A percentile compares a stretch with the other conserved stretches of the same genome.
These are phyloP conservation scores for Phytopythium mirpurense DNA, from an alignment of 352 stramenopile genomes.

Conservation along the genomic window DNA sequence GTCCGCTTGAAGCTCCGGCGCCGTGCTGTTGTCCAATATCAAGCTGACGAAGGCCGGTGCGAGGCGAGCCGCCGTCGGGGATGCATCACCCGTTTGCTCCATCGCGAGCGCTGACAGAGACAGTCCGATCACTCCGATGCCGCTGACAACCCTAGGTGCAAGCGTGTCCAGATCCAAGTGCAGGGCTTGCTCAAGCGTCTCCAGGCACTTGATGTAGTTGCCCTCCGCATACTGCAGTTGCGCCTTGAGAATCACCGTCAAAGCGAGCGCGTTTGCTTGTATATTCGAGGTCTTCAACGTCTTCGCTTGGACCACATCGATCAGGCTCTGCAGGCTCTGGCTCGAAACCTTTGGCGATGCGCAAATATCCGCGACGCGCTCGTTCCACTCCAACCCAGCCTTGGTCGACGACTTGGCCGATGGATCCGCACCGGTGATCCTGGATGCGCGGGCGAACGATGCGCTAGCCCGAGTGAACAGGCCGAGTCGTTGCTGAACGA, in stretches of 20 bases:
- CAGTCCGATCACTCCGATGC: constrained; percentile 25
- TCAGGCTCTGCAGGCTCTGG: constrained; percentile 5
- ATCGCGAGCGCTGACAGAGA: constrained; percentile 27
- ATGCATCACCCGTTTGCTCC: constrained; percentile 5
- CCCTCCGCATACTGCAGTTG: constrained; percentile 17
- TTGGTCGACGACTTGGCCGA: background rate
- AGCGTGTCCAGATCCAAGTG: constrained; percentile 8
- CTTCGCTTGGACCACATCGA: constrained; percentile 2
- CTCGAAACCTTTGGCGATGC: constrained; percentile 8
- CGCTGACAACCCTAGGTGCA: constrained; percentile 13
- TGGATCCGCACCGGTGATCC: background rate
- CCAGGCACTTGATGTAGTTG: constrained; percentile 19
- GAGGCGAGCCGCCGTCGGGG: constrained; percentile 9
- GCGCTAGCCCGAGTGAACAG: constrained; percentile 31
- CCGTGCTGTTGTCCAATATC: background rate
- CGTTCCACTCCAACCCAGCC: constrained; percentile 35
- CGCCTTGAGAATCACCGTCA: constrained; percentile 24
- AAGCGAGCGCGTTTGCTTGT: constrained; percentile 1
- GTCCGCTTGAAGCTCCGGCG: constrained; percentile 7
- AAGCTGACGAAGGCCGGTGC: background rate
- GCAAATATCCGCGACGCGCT: constrained; percentile 22
- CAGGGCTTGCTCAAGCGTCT: constrained; percentile 19
- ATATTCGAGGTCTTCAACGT: constrained; percentile 8
- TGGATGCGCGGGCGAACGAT: constrained; percentile 26
- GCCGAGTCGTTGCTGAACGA: constrained; percentile 51